Evolutionary conservation across 2,329 filamentous ascomycete species (phyloP).

Genomic region (Nigrograna mackinnonii): DNA sequence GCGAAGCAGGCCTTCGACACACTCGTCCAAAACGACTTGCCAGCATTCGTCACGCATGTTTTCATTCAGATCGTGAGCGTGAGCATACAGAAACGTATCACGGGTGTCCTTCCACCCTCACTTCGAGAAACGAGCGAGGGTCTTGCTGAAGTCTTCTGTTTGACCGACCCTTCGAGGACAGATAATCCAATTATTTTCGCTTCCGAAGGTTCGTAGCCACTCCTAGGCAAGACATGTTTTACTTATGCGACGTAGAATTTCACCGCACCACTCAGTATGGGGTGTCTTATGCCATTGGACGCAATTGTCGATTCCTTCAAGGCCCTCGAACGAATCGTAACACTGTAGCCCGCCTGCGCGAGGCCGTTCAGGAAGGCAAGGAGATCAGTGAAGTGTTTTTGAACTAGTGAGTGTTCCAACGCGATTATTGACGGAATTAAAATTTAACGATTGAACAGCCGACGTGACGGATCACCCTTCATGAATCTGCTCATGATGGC

Average conservation of each 20-base stretch:
- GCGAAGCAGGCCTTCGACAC: slow-evolving; percentile 67
- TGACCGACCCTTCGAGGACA: slow-evolving; percentile 72
- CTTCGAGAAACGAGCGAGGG: slow-evolving; percentile 73
- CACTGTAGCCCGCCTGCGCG: slow-evolving; percentile 64
- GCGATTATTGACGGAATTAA: neutral
- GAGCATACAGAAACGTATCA: slow-evolving; percentile 69
- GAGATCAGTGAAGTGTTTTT: slow-evolving; percentile 76
- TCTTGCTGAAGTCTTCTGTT: slow-evolving; percentile 75
- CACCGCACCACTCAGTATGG: slow-evolving; percentile 76
- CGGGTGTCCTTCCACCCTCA: slow-evolving; percentile 66
- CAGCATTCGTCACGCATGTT: slow-evolving; percentile 70
- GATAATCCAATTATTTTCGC: slow-evolving; percentile 80
- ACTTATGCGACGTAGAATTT: slow-evolving; percentile 60
- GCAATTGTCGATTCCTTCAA: slow-evolving; percentile 79
- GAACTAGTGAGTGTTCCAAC: slow-evolving; percentile 62
- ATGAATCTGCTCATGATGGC: slow-evolving; percentile 79
- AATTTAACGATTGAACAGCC: slow-evolving; percentile 42
- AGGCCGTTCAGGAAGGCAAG: slow-evolving; percentile 64
- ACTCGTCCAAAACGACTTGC: slow-evolving; percentile 69
- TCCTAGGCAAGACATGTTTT: slow-evolving; percentile 6
- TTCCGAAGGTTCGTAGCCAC: slow-evolving; percentile 62
- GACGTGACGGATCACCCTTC: slow-evolving; percentile 76
- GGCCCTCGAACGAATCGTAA: slow-evolving; percentile 70
- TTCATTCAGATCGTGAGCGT: slow-evolving; percentile 72
- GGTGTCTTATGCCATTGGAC: slow-evolving; percentile 71